These are phyloP conservation scores for Calamus simplicifolius DNA, from an alignment of 176 grass and related monocot genomes.

Conservation along the genomic window DNA sequence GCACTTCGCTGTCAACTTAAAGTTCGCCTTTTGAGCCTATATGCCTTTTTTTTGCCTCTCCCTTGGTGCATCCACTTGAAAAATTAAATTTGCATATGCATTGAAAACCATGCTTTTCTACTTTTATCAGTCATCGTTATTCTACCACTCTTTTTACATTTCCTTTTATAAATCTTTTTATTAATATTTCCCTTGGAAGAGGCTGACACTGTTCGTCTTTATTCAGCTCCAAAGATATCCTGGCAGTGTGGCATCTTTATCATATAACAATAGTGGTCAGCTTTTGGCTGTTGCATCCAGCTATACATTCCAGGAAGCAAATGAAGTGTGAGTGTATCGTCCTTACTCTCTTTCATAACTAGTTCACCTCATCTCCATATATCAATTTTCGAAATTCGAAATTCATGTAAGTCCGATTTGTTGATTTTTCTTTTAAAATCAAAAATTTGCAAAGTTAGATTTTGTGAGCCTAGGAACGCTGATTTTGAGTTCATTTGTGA, in stretches of 20 bases:
- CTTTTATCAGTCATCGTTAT: too few relatives aligned
- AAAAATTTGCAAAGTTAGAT: too few relatives aligned
- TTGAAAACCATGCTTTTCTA: too few relatives aligned
- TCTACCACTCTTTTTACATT: neutral
- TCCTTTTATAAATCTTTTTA: too few relatives aligned
- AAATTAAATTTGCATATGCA: too few relatives aligned
- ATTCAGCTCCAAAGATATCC: slow-evolving; percentile 44
- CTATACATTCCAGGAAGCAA: slow-evolving; percentile 26
- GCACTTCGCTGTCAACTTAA: too few relatives aligned
- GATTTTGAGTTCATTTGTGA: too few relatives aligned
- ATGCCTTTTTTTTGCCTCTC: too few relatives aligned
- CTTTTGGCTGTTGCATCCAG: slow-evolving; percentile 58
- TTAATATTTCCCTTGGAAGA: neutral
- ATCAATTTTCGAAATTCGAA: slow-evolving; percentile 9
- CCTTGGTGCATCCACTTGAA: too few relatives aligned
- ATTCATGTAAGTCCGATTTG: neutral
- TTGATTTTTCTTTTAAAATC: too few relatives aligned
- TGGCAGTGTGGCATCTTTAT: slow-evolving; percentile 44
- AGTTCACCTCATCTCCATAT: neutral
- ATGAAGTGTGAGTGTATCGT: slow-evolving; percentile 44
- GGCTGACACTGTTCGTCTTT: neutral
- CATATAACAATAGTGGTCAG: slow-evolving; percentile 41
- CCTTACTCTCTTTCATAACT: slow-evolving; percentile 3
- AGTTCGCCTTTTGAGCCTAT: too few relatives aligned
- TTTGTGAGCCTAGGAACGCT: too few relatives aligned